These are phyloP conservation scores for Coniochaeta hoffmannii DNA, from an alignment of 2,329 filamentous ascomycete species.

Conservation along the genomic window DNA sequence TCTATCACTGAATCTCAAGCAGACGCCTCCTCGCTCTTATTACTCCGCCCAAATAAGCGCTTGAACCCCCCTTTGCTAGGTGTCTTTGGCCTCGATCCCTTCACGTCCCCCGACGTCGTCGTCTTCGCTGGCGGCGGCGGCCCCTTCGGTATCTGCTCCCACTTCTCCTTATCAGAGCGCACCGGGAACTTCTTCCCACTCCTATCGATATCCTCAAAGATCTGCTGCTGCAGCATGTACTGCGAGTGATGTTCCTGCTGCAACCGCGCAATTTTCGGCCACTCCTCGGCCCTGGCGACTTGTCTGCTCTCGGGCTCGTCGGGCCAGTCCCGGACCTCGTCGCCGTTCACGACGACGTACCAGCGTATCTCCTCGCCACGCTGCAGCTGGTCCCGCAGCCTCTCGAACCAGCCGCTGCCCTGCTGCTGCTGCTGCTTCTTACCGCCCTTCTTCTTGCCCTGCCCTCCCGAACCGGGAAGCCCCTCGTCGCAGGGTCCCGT, in stretches of 20 bases:
- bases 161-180: not conserved
- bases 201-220: constrained; percentile 14
- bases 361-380: constrained; percentile 49
- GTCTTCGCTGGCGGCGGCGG: constrained; percentile 9
- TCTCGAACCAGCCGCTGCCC: constrained; percentile 44
- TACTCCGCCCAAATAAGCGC: constrained; percentile 29
- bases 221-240: constrained; percentile 17
- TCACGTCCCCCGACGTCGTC: constrained; percentile 11
- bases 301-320: constrained; percentile 12
- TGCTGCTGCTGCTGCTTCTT: constrained; percentile 13
- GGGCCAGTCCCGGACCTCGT: constrained; percentile 45
- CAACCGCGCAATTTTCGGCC: constrained; percentile 7
- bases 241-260: constrained; percentile 15
- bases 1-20: not conserved
- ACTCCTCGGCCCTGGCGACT: constrained; percentile 7
- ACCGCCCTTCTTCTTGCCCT: constrained; percentile 24
- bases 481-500: constrained; percentile 30
- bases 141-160: not conserved
- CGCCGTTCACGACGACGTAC: constrained; percentile 57
- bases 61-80: constrained; percentile 29
- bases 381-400: constrained; percentile 49
- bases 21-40: constrained; percentile 4
- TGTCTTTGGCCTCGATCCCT: constrained; percentile 18
- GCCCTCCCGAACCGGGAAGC: constrained; percentile 15
- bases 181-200: constrained; percentile 2